Percentiles rank a stretch among this genome's conserved stretches.
Conservation (phyloP, 768 basidiomycete genomes). For the Tephrocybe sp. region DNA sequence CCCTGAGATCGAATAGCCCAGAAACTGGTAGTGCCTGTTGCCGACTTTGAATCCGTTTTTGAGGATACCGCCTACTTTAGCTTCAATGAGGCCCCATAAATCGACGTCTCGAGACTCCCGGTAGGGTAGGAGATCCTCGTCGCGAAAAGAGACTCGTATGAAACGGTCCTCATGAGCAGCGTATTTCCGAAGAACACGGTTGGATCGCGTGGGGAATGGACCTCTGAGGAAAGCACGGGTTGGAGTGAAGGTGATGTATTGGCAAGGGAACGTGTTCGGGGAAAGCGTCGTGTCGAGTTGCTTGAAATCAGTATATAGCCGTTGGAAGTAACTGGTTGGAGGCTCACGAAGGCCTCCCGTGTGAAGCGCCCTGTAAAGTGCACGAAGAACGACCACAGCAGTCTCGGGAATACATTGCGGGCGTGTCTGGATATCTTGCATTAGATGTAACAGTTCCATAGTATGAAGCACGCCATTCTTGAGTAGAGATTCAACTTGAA, state of each 20-base stretch:
- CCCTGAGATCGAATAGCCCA: constrained; percentile 56
- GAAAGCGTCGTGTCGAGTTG: background rate
- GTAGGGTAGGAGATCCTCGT: constrained; percentile 35
- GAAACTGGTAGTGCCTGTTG: constrained; percentile 43
- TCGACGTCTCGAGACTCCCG: constrained; percentile 29
- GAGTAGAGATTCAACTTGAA: background rate
- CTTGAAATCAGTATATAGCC: background rate
- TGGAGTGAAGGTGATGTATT: background rate
- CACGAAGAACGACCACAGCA: background rate
- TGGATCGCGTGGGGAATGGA: constrained; percentile 13
- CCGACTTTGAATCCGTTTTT: constrained; percentile 36
- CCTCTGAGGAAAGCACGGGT: background rate
- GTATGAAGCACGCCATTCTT: background rate
- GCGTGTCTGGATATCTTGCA: background rate
- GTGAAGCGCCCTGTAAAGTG: background rate
- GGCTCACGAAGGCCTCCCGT: background rate
- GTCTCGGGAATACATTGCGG: background rate
- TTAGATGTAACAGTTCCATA: background rate
- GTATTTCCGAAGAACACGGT: constrained; percentile 21
- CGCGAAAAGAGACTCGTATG: constrained; percentile 47
- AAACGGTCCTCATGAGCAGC: constrained; percentile 41
- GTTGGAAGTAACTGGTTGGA: background rate
- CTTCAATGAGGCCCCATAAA: constrained; percentile 26
- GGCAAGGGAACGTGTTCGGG: background rate
- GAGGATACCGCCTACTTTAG: constrained; percentile 14